A percentile compares a stretch with the other conserved stretches of the same genome.
These are phyloP conservation scores for Ophiocordyceps camponoti-leonardi DNA, from an alignment of 2,329 filamentous ascomycete genomes.

Conservation along the genomic window DNA sequence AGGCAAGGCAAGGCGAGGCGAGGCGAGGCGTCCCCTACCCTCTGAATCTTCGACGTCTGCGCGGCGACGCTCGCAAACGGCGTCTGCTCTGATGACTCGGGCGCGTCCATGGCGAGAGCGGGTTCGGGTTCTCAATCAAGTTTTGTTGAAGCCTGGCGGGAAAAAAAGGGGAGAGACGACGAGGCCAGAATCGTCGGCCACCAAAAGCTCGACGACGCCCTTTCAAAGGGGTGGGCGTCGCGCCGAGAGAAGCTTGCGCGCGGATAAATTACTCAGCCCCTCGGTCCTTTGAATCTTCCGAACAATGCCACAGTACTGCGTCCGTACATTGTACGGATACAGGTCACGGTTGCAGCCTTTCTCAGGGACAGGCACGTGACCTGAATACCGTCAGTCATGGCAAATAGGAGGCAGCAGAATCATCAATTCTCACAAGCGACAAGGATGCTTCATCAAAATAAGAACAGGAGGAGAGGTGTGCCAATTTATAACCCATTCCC, in stretches of 20 bases:
- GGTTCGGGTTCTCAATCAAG: not conserved
- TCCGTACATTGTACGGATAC: no score
- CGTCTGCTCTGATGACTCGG: conserved; percentile 75
- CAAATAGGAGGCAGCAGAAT: no score
- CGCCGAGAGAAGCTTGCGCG: conserved; percentile 20
- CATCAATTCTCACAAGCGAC: no score
- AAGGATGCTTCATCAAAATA: no score
- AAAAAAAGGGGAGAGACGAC: not conserved
- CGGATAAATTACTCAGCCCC: not conserved
- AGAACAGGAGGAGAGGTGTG: no score
- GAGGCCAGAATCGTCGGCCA: not conserved
- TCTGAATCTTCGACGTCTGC: conserved; percentile 61
- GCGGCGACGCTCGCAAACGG: conserved; percentile 80
- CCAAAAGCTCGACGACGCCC: not conserved
- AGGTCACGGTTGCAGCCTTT: no score
- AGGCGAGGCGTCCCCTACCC: conserved; percentile 40
- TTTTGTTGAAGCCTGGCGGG: not conserved
- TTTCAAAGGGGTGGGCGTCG: conserved; percentile 35
- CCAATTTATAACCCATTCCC: no score
- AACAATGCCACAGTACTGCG: not conserved
- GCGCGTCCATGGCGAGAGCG: conserved; percentile 55
- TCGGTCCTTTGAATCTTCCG: not conserved
- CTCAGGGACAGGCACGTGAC: no score
- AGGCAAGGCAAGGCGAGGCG: no score
- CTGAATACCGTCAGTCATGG: no score